Evolutionary conservation across 1,284 basidiomycete species (phyloP).

Genomic region (Sphagnurus paluster): DNA sequence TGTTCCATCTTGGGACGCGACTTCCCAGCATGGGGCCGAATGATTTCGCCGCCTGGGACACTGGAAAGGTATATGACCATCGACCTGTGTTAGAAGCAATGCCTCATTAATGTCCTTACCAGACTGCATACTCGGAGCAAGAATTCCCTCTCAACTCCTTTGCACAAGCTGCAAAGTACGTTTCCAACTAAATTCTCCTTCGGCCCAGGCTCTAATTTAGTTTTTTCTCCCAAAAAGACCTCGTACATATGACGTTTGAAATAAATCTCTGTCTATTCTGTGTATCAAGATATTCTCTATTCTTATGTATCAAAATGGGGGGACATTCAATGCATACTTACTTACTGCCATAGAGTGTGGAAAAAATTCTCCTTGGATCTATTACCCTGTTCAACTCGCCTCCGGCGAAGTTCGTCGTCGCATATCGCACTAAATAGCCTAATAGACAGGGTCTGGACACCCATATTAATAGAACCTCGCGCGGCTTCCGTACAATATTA

Average conservation of each 20-base stretch:
- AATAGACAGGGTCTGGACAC: too few relatives aligned
- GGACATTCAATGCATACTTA: too few relatives aligned
- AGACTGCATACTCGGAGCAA: conserved; percentile 12
- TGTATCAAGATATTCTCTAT: conserved; percentile 9
- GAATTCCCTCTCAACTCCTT: conserved; percentile 20
- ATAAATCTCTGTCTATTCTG: neutral
- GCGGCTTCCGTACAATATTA: too few relatives aligned
- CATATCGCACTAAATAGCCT: too few relatives aligned
- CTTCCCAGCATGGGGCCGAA: conserved; percentile 35
- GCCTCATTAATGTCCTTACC: neutral
- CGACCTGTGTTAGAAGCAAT: neutral
- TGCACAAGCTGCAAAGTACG: conserved; percentile 16
- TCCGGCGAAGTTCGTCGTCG: too few relatives aligned
- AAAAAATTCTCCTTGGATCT: too few relatives aligned
- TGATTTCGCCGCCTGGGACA: conserved; percentile 14
- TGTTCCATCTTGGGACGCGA: conserved; percentile 47
- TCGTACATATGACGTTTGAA: conserved; percentile 7
- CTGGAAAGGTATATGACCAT: conserved; percentile 14
- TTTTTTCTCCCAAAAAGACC: neutral
- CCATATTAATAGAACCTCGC: too few relatives aligned
- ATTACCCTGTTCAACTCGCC: too few relatives aligned
- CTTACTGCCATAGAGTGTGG: too few relatives aligned
- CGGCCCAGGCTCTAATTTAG: neutral
- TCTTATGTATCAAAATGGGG: conserved; percentile 5
- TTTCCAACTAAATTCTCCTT: neutral